These are phyloP conservation scores for Ophiocytium majus DNA, from an alignment of 352 stramenopile species.

Conservation along the genomic window DNA sequence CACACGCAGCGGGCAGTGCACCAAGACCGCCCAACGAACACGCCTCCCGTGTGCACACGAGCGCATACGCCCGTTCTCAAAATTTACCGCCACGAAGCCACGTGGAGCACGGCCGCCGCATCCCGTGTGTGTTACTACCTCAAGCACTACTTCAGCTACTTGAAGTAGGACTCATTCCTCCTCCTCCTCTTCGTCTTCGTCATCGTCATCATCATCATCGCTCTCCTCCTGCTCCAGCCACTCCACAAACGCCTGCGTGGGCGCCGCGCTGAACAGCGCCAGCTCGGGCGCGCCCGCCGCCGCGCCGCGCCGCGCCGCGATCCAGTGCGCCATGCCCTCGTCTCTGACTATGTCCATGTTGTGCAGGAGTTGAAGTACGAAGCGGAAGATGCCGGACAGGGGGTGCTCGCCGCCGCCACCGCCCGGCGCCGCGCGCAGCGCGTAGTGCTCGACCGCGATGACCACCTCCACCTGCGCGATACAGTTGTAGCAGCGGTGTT, in stretches of 20 bases:
- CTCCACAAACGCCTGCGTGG: conserved; percentile 44
- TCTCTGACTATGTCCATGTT: conserved; percentile 50
- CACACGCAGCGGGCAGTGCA: no score
- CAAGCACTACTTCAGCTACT: no score
- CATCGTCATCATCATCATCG: conserved; percentile 25
- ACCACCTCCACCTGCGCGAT: conserved; percentile 48
- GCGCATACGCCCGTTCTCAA: no score
- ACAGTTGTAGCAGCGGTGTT: conserved; percentile 22
- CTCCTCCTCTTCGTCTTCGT: conserved; percentile 14
- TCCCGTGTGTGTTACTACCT: no score
- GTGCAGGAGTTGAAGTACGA: conserved; percentile 44
- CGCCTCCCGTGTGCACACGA: no score
- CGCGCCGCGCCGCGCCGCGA: conserved; percentile 34
- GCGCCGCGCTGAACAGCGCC: conserved; percentile 36
- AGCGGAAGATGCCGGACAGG: conserved; percentile 42
- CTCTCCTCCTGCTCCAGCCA: conserved; percentile 47
- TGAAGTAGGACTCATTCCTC: no score
- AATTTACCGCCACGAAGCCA: no score
- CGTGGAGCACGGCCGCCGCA: no score
- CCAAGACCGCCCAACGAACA: no score
- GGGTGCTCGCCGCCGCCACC: conserved; percentile 18
- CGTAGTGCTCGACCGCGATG: conserved; percentile 46
- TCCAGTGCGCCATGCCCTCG: conserved; percentile 44
- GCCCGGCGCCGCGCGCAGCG: conserved; percentile 25
- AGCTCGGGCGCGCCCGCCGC: conserved; percentile 33